A percentile compares a stretch with the other conserved stretches of the same genome.
Conservation (phyloP, 805 yeast genomes). For the Spathaspora sp. region DNA sequence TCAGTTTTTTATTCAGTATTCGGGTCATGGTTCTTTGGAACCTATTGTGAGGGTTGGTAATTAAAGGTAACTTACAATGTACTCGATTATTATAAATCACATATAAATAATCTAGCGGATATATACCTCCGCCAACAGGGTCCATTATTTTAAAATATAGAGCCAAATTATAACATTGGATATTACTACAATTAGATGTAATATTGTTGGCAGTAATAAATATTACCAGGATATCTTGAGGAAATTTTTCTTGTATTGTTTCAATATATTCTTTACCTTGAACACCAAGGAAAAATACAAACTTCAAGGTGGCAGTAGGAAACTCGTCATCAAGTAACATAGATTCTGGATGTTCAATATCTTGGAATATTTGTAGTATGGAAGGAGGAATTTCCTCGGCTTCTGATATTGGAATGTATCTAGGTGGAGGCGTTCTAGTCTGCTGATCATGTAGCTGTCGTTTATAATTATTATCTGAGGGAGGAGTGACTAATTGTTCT, state of each 20-base stretch:
- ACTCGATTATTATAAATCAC: constrained; percentile 10
- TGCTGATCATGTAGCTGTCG: neutral
- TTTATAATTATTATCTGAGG: neutral
- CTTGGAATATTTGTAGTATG: neutral
- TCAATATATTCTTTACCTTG: constrained; percentile 28
- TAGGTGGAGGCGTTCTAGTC: neutral
- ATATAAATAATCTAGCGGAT: constrained; percentile 28
- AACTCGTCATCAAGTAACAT: constrained; percentile 1
- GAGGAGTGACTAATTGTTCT: no score
- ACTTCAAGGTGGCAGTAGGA: constrained; percentile 5
- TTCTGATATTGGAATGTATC: neutral
- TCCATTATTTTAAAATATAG: constrained; percentile 23
- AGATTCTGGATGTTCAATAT: neutral
- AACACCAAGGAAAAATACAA: constrained; percentile 26
- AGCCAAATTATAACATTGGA: constrained; percentile 19
- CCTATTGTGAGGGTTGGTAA: constrained; percentile 1
- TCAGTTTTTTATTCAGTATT: neutral
- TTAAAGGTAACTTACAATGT: constrained; percentile 6
- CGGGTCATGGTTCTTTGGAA: neutral
- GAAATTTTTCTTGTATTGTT: neutral
- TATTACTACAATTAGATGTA: constrained; percentile 3
- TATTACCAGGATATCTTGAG: constrained; percentile 1
- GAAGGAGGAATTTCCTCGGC: constrained; percentile 1
- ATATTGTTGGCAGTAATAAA: constrained; percentile 7
- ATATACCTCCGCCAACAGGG: constrained; percentile 35